Evolutionary conservation across 1,284 basidiomycete genomes (phyloP), one percentile per base, ranked within the genome.

Genomic region (Apiotrichum mycotoxinovorans): DNA sequence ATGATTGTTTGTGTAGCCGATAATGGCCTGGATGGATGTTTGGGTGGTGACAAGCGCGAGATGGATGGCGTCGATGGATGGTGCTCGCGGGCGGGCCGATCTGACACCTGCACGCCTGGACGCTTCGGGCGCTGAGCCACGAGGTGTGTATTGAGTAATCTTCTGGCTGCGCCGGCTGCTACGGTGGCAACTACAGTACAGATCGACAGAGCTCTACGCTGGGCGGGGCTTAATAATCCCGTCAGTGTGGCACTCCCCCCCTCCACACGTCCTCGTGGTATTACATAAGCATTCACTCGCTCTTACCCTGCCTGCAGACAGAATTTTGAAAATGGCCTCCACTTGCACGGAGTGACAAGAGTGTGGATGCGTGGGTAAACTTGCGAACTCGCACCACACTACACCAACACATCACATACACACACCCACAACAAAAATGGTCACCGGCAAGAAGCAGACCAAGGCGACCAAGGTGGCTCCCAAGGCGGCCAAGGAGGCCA

Each of bases 361-460:
- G 52, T 58, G 59, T 60, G 55, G 54, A 56, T 25, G 33, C 45
- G n/a, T n/a, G n/a, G n/a, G n/a, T n/a, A n/a, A n/a, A n/a, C n/a
- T n/a, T n/a, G n/a, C n/a, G n/a, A n/a, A n/a, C n/a, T 35, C 35
- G 26, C 30, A 35, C 46, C 10, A 25, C 46, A 41, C 49, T 25
- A n/a, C 35, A 41, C 27, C 46, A 14, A 33, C 44, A 40, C 27
- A 48, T 11, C 26, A 5, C 33, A 26, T 18, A 58, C 42, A 46
- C 30, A 30, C 30, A 5, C 30, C 30, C 30, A 45, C 48, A 47
- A 10, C 51, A 35, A 44, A 51, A n/a, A 72, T 74, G 72, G 70
- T 63, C 54, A 66, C 60, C 35, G 67, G 60, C 61, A 68, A 67
- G 56, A 75, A 73, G 61, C 61, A 66, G 45, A 53, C 60, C 18